phyloP scores from a whole-genome alignment of 495 filamentous ascomycete genomes.

The Penicillium antarcticum region DNA sequence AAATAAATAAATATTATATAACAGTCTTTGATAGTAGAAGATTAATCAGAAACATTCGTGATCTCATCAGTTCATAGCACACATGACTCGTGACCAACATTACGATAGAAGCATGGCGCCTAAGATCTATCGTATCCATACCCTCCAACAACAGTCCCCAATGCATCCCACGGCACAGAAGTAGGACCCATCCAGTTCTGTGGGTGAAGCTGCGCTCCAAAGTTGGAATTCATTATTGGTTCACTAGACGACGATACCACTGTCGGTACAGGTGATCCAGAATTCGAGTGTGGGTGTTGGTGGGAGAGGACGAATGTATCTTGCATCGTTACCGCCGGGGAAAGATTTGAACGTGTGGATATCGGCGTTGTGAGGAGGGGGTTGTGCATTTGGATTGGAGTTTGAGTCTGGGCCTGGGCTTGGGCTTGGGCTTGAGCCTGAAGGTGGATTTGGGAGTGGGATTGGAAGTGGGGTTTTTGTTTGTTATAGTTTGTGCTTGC shows the following conservation, averaged over 20 bases:
- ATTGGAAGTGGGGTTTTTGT: slow-evolving; percentile 10
- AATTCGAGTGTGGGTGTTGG: slow-evolving; percentile 14
- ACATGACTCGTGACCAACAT: slow-evolving; percentile 2
- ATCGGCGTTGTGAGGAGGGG: slow-evolving; percentile 11
- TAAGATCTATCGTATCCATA: slow-evolving; percentile 12
- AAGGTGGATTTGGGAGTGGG: neutral
- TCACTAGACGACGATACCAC: slow-evolving; percentile 21
- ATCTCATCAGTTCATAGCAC: neutral
- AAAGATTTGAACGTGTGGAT: slow-evolving; percentile 8
- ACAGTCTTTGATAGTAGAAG: no score
- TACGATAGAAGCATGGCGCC: neutral
- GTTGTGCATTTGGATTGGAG: neutral
- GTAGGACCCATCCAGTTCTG: slow-evolving; percentile 37
- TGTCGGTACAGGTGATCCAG: slow-evolving; percentile 23
- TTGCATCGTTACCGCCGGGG: slow-evolving; percentile 7
- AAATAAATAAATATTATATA: no score
- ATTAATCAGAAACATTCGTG: neutral
- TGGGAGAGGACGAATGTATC: slow-evolving; percentile 17
- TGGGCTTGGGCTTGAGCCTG: slow-evolving; percentile 3
- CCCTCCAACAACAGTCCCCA: slow-evolving; percentile 14
- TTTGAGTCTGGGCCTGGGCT: neutral
- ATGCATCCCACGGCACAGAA: slow-evolving; percentile 34
- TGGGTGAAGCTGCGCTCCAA: slow-evolving; percentile 29
- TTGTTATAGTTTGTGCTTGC: slow-evolving; percentile 7
- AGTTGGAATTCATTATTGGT: slow-evolving; percentile 19